Evolutionary conservation across 495 filamentous ascomycete species (phyloP).

Genomic region (Penicillium pulvis): DNA sequence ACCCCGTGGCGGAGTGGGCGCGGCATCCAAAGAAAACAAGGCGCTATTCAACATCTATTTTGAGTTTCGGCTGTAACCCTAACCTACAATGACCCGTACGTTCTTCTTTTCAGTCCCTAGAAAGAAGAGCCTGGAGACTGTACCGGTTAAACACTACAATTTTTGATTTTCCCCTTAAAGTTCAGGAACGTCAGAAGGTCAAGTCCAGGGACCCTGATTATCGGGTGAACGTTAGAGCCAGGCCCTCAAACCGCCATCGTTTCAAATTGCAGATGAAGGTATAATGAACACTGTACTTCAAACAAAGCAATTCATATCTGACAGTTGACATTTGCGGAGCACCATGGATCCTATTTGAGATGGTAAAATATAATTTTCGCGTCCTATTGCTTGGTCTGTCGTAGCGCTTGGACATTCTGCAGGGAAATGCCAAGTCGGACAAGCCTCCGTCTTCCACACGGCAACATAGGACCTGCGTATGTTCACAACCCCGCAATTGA

Average conservation of each 20-base stretch:
- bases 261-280: not conserved
- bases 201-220: not conserved
- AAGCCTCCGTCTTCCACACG: slow-evolving; percentile 1
- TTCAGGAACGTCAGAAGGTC: not conserved
- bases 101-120: not conserved
- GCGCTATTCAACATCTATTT: not conserved
- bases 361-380: not conserved
- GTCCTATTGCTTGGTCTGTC: not conserved
- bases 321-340: not conserved
- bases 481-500: not conserved
- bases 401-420: not conserved
- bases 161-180: not conserved
- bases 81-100: not conserved
- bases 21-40: slow-evolving; percentile 18
- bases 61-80: not conserved
- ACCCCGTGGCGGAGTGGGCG: slow-evolving; percentile 29
- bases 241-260: not conserved
- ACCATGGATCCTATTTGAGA: not conserved
- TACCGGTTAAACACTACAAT: not conserved
- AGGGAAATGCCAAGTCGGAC: not conserved
- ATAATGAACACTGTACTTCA: not conserved
- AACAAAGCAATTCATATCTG: not conserved
- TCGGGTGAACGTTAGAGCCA: too few species aligned
- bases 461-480: not conserved
- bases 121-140: not conserved